Evolutionary conservation across 768 basidiomycete genomes (phyloP), one percentile per base, ranked within the genome.

Genomic region (Pleurotus cornucopiae): DNA sequence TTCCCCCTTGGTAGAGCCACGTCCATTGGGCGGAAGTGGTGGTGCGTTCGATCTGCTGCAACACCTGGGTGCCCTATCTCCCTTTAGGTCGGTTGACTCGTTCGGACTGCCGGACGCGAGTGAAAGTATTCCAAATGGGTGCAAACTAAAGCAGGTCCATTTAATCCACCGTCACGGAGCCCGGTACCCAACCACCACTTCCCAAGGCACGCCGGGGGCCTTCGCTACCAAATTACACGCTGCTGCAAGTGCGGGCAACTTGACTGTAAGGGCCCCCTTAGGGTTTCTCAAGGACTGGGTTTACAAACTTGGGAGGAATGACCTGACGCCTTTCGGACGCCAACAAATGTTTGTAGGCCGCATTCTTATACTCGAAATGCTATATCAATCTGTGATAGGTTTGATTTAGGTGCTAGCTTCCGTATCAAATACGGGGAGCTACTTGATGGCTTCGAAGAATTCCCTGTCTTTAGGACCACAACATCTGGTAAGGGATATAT

Each of bases 261-360:
- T 85, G 70, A 75, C 71, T 11, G 82, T 80, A 0, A 73, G 71
- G 0, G 88, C 86, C 0, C 69, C 76, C 0, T 67, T 91, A 16
- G 61, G 71, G 1, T 92, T 91, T 64, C 69, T 92, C 66, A 84
- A 86, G 60, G 77, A 75, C 30, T 92, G 89, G 89, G 79, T 78
- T 2, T 92, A 88, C 67, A 84, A 84, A 61, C 83, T 93, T 12
- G 91, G 91, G 5, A 80, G 80, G 56, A 91, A 91, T 68, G 77
- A 83, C 45, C 67, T 91, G 56, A 88, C 88, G 2, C 88, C 88
- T 1, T 91, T 90, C 58, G 88, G 89, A 6, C 76, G 90, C 38
- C 78, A 81, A 55, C 86, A 92, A 57, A 63, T 91, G 59, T 90
- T 73, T 71, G 46, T 20, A 34, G 30, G 3, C 30, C 30, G 43